These are phyloP conservation scores for Epicoccum sorghinum DNA, from an alignment of 2,329 filamentous ascomycete genomes.

Conservation along the genomic window DNA sequence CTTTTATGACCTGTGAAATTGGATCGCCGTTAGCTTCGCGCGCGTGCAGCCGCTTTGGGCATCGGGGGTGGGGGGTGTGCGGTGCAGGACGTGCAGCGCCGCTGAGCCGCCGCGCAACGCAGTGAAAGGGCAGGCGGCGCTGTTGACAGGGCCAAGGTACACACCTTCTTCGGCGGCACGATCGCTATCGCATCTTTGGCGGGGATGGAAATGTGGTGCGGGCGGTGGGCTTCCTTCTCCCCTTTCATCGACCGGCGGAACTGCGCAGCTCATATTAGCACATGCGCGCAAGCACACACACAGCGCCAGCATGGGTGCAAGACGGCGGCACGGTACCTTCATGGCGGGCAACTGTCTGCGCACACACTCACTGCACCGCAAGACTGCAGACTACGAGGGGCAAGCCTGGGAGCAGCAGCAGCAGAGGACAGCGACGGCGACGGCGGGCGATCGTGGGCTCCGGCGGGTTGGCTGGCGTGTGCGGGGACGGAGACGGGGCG, in stretches of 20 bases:
- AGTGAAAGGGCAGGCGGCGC: not conserved
- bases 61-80: conserved; percentile 12
- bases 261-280: conserved; percentile 42
- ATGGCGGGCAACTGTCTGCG: conserved; percentile 19
- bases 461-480: conserved; percentile 28
- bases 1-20: conserved; percentile 82
- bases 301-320: not conserved
- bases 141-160: conserved; percentile 14
- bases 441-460: conserved; percentile 19
- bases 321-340: conserved; percentile 21
- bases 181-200: conserved; percentile 88
- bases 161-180: conserved; percentile 89
- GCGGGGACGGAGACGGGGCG: conserved; percentile 17
- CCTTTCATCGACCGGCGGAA: conserved; percentile 89
- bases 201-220: conserved; percentile 75
- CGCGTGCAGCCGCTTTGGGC: conserved; percentile 25
- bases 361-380: conserved; percentile 25
- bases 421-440: not conserved
- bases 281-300: conserved; percentile 17
- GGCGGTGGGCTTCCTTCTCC: conserved; percentile 74
- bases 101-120: conserved; percentile 4
- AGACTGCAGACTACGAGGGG: not conserved
- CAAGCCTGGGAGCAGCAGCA: conserved; percentile 20
- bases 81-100: not conserved
- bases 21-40: conserved; percentile 32